Evolutionary conservation across 805 yeast genomes (phyloP), one percentile per base, ranked within the genome.

Genomic region (Wickerhamomyces mucosus): DNA sequence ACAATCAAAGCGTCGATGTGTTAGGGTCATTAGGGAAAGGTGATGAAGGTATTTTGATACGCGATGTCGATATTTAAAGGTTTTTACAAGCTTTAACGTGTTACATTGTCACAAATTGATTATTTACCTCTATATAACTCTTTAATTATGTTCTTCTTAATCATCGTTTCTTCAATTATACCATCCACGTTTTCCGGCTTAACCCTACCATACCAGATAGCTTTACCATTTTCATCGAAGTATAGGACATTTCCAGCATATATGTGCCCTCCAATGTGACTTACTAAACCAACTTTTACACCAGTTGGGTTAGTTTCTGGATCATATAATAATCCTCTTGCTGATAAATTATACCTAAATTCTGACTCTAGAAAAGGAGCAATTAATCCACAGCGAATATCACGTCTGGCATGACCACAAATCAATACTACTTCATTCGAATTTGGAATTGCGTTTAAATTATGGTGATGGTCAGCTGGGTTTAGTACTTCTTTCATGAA

Each of bases 231-330:
- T 9, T 50, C 52, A 29, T 61, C 61, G 39, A 75, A 74, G 31
- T 69, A 67, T 3, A 82, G 57, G 11, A 84, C 72, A 46, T 84
- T 84, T 0, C 94, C 95, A 2, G 95, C 95, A 53, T 72, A 84
- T 3, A 54, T 82, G 50, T 84, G 95, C 0, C 95, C 95, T 2
- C 95, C 94, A 25, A 84, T 62, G 51, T 84, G 95, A 10, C 88
- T 76, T 0, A 79, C 61, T 6, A 69, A 46, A 0, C 84, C 86
- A 21, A 77, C 59, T 21, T 55, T 52, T 3, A 57, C 39, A 5
- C 59, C 58, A 3, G 38, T 15, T 1, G 56, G 51, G 24, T 46
- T 50, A 2, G 28, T 26, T 1, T 28, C 40, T 7, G 29, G 14
- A 28, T 49, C 39, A 34, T 44, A 48, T 14, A 56, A 36, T 26